A percentile compares a stretch with the other conserved stretches of the same genome.
phyloP scores from a whole-genome alignment of 116 monocot species.

The Dioscorea cayenensis region DNA sequence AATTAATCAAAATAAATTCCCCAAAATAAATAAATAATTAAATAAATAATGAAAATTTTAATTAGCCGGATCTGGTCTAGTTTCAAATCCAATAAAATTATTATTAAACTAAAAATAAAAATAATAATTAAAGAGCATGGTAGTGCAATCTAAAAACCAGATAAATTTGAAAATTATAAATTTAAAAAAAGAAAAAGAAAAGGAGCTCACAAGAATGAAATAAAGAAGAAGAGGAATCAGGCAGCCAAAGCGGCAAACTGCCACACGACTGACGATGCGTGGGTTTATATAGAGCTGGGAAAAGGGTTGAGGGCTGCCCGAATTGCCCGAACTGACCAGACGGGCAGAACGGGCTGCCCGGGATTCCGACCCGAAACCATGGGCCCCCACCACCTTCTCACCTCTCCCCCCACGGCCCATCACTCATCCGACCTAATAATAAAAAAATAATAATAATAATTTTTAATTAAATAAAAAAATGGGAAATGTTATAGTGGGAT shows the following conservation, averaged over 20 bases:
- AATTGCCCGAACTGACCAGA: background rate
- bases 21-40: background rate
- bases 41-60: no score
- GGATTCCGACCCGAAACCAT: background rate
- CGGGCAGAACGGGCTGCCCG: constrained; percentile 2
- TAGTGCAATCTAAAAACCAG: background rate
- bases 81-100: background rate
- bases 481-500: background rate
- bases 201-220: background rate
- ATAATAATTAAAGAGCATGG: background rate
- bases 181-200: background rate
- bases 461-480: no score
- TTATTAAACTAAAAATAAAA: background rate
- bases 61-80: no score
- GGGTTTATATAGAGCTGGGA: background rate
- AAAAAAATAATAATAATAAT: no score
- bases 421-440: background rate
- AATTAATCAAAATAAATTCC: background rate
- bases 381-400: constrained; percentile 3
- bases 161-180: background rate
- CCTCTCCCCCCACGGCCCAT: background rate
- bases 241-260: constrained; percentile 11
- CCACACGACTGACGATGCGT: background rate
- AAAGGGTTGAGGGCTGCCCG: background rate
- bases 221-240: background rate